Base-by-base conservation (phyloP, 2,329 filamentous ascomycete genomes). In the Thielaviopsis cerberus region DNA sequence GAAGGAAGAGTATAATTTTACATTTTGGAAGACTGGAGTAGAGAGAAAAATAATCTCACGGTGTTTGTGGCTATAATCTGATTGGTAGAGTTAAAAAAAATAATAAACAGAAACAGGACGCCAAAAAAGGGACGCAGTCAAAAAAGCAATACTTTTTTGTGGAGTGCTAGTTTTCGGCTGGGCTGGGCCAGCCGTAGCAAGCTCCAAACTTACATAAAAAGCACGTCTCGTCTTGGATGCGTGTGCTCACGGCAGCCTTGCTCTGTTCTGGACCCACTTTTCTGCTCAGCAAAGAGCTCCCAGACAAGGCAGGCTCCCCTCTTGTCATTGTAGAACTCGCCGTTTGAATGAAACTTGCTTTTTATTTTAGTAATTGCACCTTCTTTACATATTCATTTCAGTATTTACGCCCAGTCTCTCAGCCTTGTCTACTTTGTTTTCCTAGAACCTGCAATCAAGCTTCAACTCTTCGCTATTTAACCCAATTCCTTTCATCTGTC, bases 241-340 rank as follows among this genome's bases (percentile, higher is more conserved):
- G 58, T 60, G 61, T 61, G 54, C 57, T 24, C 10, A 30, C 59
- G 58, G 60, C 57, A 63, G 60, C 60, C 57, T 60, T 61, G 59
- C 51, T 57, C 41, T 48, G 8, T 59, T 26, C 45, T 41, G 15
- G 58, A 22, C 24, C 58, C 55, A 60, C 54, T 57, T 57, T 57
- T 53, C 52, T 34, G 22, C 51, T 30, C 27, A 57, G 34, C 23
- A 20, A 60, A 54, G 54, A 54, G n/a, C 51, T 22, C 53, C 23
- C 22, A 24, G 23, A 20, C 51, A 54, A 51, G 58, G 54, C 30
- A 59, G 22, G 41, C 27, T 60, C 52, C 57, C 57, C 57, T 59
- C 57, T 53, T 55, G 27, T 26, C 53, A 24, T 50, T 25, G 41
- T 25, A 23, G 57, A 34, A 27, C 51, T 10, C 10, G 7, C 1